phyloP scores from a whole-genome alignment of 441 rosid genomes.

The Cnidoscolus chayamansa region DNA sequence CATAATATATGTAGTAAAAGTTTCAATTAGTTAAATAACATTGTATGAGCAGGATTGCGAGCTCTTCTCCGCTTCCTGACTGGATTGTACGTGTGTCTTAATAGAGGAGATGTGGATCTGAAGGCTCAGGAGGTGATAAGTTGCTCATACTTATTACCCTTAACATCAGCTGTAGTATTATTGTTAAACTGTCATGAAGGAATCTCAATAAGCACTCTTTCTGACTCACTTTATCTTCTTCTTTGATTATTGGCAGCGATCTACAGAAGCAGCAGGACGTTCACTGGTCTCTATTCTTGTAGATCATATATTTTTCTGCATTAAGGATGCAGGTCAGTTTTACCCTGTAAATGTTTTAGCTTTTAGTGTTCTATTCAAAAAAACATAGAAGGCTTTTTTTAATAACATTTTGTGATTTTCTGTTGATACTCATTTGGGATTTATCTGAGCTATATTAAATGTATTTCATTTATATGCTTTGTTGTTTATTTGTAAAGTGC shows the following conservation, averaged over 20 bases:
- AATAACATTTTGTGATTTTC: too few relatives aligned
- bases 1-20: constrained; percentile 11
- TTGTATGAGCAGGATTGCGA: constrained; percentile 70
- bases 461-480: background rate
- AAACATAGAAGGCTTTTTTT: background rate
- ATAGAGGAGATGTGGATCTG: constrained; percentile 90
- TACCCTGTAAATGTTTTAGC: constrained; percentile 1
- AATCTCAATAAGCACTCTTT: constrained; percentile 19
- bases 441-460: constrained; percentile 1
- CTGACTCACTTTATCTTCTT: constrained; percentile 15
- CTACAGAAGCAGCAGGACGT: constrained; percentile 88
- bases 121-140: constrained; percentile 75
- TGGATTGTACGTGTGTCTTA: constrained; percentile 88
- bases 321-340: constrained; percentile 87
- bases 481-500: constrained; percentile 7
- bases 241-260: constrained; percentile 45
- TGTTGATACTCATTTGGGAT: background rate
- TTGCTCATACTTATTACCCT: constrained; percentile 9
- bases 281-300: constrained; percentile 84
- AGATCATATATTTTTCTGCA: constrained; percentile 95
- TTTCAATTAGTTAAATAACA: constrained; percentile 12
- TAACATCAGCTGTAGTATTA: constrained; percentile 3
- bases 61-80: constrained; percentile 96
- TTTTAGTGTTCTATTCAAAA: background rate
- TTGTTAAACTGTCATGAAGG: constrained; percentile 12